Evolutionary conservation across 108 stramenopile species (phyloP), one percentile per base, ranked within the genome.

Genomic region (Aureococcus anophagefferens): DNA sequence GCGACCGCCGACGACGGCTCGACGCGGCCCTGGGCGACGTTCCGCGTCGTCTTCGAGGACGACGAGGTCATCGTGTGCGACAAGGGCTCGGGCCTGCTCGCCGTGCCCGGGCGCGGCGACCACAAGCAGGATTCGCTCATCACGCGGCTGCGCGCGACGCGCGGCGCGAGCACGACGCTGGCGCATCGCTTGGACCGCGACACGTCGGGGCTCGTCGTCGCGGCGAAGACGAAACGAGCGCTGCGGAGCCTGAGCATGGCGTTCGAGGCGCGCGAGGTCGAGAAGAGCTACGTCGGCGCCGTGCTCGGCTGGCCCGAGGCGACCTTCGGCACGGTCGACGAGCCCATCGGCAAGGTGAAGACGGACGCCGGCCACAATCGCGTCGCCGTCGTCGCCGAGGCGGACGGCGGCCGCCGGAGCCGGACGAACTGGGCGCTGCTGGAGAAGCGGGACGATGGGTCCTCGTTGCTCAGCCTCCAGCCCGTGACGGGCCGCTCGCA

Each of bases 401-500:
- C 37, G 9, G 68, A 68, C 11, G 16, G 25, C 37, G 68, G 68
- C 13, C 35, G 37, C 7, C 37, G 33, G 11, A 45, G 37, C 37
- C 7, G n/a, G 68, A 68, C 68, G 16, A 25, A 25, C 30, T 68
- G 15, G 14, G 25, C 9, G 25, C 33, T 68, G 0, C 40, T 68
- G 45, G 21, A 30, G 25, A 30, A 31, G n/a, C 33, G 30, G 15
- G 68, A 28, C 29, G 0, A 28, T 15, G 34, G 33, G 0, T 68
- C 68, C 29, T 5, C 35, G 37, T 28, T 72, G 33, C 63, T 44
- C 40, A 13, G 18, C 5, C 71, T 72, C n/a, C 18, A 63, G 31
- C 71, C 71, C 28, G 18, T 35, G 28, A 72, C 71, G n/a, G 71
- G 71, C 30, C 29, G 71, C 30, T 35, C 65, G 30, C 71, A 72